phyloP scores from a whole-genome alignment of 768 basidiomycete genomes.

The Russula griseocarnosa region DNA sequence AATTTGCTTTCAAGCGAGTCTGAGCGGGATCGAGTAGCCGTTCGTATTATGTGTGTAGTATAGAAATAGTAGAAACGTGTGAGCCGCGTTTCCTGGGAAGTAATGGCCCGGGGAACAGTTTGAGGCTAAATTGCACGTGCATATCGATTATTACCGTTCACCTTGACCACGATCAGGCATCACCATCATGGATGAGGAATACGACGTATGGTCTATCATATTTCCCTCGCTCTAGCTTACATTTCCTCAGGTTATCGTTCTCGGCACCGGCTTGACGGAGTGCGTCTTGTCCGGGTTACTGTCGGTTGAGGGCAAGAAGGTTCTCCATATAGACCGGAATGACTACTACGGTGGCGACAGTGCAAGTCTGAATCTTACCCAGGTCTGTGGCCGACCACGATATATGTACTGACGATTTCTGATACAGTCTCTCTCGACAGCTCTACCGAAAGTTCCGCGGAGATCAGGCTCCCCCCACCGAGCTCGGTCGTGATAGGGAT shows the following conservation, averaged over 20 bases:
- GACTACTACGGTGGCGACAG: conserved; percentile 99
- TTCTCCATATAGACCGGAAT: conserved; percentile 97
- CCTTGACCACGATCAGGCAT: conserved; percentile 32
- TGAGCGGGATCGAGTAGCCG: background rate
- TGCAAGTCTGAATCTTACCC: conserved; percentile 94
- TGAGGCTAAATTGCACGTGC: conserved; percentile 17
- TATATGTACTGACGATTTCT: conserved; percentile 18
- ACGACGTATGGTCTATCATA: conserved; percentile 61
- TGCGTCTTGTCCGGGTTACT: conserved; percentile 97
- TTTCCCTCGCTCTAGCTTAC: conserved; percentile 7
- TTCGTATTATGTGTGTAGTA: conserved; percentile 11
- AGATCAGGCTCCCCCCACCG: conserved; percentile 67
- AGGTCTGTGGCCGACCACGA: conserved; percentile 50
- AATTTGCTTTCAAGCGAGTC: conserved; percentile 16
- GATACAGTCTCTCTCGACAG: conserved; percentile 40
- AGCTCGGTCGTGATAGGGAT: conserved; percentile 94
- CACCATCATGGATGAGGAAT: conserved; percentile 92
- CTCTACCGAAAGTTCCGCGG: conserved; percentile 94
- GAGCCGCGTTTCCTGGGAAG: conserved; percentile 6
- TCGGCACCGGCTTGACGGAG: conserved; percentile 97
- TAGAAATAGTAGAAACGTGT: background rate
- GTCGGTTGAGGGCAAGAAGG: conserved; percentile 99
- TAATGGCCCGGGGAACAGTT: background rate
- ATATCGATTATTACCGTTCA: conserved; percentile 22
- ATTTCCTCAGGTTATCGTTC: conserved; percentile 66